phyloP scores from a whole-genome alignment of 495 filamentous ascomycete genomes.

The Clavariopsis aquatica region DNA sequence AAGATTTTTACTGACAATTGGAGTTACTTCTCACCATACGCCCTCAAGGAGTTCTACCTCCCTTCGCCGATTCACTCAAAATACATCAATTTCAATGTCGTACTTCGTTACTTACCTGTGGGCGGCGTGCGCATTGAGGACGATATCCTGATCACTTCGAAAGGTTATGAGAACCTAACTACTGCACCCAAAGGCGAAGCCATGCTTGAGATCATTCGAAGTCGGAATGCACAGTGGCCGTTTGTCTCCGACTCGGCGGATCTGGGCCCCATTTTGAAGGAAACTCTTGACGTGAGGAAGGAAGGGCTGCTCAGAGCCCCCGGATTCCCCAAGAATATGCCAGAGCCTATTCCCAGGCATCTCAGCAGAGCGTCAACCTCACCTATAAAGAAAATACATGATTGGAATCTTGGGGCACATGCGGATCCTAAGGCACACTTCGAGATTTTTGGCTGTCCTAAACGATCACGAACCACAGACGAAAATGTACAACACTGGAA shows the following conservation, averaged over 20 bases:
- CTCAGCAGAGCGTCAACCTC: neutral
- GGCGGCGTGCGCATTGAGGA: conserved; percentile 94
- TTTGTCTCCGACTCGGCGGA: conserved; percentile 15
- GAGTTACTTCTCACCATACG: conserved; percentile 66
- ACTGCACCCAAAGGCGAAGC: conserved; percentile 76
- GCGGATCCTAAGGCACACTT: conserved; percentile 21
- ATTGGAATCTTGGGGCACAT: neutral
- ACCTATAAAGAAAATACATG: neutral
- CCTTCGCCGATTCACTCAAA: conserved; percentile 59
- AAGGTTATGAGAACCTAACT: conserved; percentile 81
- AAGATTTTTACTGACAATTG: neutral
- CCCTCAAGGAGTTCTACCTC: conserved; percentile 64
- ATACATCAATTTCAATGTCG: conserved; percentile 72
- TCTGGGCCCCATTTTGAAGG: neutral
- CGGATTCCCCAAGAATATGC: conserved; percentile 1
- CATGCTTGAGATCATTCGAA: conserved; percentile 61
- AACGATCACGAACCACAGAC: conserved; percentile 10
- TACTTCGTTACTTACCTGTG: conserved; percentile 71
- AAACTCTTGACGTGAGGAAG: neutral
- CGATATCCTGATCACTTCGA: conserved; percentile 76
- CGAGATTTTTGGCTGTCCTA: conserved; percentile 7
- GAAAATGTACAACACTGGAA: neutral
- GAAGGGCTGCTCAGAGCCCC: conserved; percentile 14
- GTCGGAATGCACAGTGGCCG: conserved; percentile 14
- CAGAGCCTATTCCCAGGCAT: conserved; percentile 5